Evolutionary conservation across 1,284 basidiomycete genomes (phyloP).

Genomic region (Quambalaria eucalypti): DNA sequence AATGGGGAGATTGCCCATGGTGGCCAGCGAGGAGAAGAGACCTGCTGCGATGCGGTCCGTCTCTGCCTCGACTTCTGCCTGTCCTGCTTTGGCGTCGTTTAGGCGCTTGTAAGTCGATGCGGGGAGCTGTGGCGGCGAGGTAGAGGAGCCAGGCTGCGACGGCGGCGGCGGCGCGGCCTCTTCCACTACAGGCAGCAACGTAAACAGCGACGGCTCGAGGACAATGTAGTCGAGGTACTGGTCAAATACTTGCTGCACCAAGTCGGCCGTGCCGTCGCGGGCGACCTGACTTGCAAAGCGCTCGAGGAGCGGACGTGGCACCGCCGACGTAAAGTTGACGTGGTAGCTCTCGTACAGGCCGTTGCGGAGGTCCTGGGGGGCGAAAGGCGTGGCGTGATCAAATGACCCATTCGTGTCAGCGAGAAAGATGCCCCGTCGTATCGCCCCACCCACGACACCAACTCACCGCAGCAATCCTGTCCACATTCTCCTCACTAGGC

Average conservation of each 20-base stretch:
- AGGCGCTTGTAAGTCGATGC: constrained; percentile 65
- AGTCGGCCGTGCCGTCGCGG: constrained; percentile 68
- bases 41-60: constrained; percentile 85
- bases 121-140: background rate
- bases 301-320: constrained; percentile 79
- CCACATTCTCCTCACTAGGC: constrained; percentile 76
- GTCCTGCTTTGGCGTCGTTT: constrained; percentile 82
- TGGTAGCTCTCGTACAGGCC: constrained; percentile 85
- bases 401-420: background rate
- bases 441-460: constrained; percentile 2
- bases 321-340: constrained; percentile 86
- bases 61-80: constrained; percentile 84
- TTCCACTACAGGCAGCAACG: constrained; percentile 58
- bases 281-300: constrained; percentile 85
- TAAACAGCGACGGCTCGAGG: constrained; percentile 89
- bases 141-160: background rate
- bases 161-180: background rate
- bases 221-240: constrained; percentile 96
- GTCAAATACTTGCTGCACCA: constrained; percentile 40
- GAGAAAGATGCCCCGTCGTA: background rate
- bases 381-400: constrained; percentile 1
- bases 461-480: constrained; percentile 56
- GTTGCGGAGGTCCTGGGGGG: constrained; percentile 63
- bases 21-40: constrained; percentile 85
- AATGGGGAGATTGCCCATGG: constrained; percentile 82